Evolutionary conservation across 1,284 basidiomycete genomes (phyloP).

Genomic region (Hypsizygus ulmarius): DNA sequence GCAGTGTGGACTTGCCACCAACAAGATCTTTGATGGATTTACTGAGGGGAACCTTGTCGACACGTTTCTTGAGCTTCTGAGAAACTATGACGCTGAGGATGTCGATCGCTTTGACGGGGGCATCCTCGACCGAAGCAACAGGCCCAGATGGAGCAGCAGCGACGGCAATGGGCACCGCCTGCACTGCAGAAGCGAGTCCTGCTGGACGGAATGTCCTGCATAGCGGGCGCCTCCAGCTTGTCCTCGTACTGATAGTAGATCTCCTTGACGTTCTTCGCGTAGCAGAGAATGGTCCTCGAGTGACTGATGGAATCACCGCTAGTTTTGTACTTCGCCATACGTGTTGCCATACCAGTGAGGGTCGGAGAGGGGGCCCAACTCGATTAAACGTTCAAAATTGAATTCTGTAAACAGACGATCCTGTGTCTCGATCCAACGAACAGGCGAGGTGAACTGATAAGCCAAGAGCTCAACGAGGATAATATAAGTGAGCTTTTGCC

Average conservation of each 20-base stretch:
- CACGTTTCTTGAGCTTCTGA: slow-evolving; percentile 96
- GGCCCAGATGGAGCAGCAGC: slow-evolving; percentile 54
- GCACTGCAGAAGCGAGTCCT: slow-evolving; percentile 42
- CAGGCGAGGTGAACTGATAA: slow-evolving; percentile 95
- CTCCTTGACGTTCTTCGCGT: slow-evolving; percentile 94
- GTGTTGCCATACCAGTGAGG: slow-evolving; percentile 92
- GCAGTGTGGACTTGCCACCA: slow-evolving; percentile 96
- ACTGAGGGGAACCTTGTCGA: slow-evolving; percentile 85
- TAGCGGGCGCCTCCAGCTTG: slow-evolving; percentile 54
- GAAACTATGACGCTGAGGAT: slow-evolving; percentile 89
- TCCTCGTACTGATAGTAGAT: slow-evolving; percentile 99
- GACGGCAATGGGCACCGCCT: slow-evolving; percentile 42
- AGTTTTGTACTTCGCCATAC: slow-evolving; percentile 95
- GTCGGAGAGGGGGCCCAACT: slow-evolving; percentile 96
- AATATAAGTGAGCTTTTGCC: slow-evolving; percentile 91
- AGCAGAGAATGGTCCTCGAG: slow-evolving; percentile 84
- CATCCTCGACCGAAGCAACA: slow-evolving; percentile 81
- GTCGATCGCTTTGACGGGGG: slow-evolving; percentile 89
- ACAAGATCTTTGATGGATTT: slow-evolving; percentile 99
- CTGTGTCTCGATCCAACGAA: slow-evolving; percentile 99
- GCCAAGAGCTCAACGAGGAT: slow-evolving; percentile 96
- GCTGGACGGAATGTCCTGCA: slow-evolving; percentile 31
- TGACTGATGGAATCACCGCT: slow-evolving; percentile 84
- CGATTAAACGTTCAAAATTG: slow-evolving; percentile 91
- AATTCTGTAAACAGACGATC: slow-evolving; percentile 91